Percentiles rank a stretch among this genome's conserved stretches.
phyloP scores from a whole-genome alignment of 495 filamentous ascomycete species.

The Aspergillus affinis region DNA sequence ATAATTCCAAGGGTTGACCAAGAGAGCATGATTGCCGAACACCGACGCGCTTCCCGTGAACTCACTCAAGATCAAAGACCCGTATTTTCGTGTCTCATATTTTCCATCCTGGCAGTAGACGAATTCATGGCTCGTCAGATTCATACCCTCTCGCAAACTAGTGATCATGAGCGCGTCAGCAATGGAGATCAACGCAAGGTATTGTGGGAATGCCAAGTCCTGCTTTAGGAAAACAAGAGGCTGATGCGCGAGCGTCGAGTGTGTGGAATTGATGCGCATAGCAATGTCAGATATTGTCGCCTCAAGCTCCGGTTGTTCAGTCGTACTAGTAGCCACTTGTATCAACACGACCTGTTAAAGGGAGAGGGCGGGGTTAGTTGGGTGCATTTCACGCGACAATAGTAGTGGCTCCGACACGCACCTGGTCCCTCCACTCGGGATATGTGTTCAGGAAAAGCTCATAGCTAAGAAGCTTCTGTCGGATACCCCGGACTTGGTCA shows the following conservation, averaged over 20 bases:
- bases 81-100: conserved; percentile 69
- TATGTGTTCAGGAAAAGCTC: conserved; percentile 93
- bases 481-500: conserved; percentile 83
- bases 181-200: conserved; percentile 81
- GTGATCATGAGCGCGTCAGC: conserved; percentile 92
- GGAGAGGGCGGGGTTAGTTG: not conserved
- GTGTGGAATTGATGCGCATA: conserved; percentile 83
- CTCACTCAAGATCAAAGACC: conserved; percentile 86
- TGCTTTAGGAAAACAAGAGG: conserved; percentile 94
- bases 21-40: conserved; percentile 68
- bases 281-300: conserved; percentile 88
- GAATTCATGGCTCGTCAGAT: conserved; percentile 88
- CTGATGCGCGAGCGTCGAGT: conserved; percentile 84
- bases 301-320: conserved; percentile 81
- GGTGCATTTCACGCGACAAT: conserved; percentile 4
- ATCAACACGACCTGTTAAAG: conserved; percentile 68
- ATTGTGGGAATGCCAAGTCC: conserved; percentile 86
- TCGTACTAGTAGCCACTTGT: conserved; percentile 87
- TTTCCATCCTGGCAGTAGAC: conserved; percentile 91
- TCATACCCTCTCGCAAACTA: conserved; percentile 93
- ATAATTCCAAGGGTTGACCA: conserved; percentile 95
- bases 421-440: conserved; percentile 80
- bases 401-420: conserved; percentile 16
- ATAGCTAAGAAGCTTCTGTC: conserved; percentile 88
- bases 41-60: conserved; percentile 89